These are phyloP conservation scores for Ochetophila trinervis DNA, from an alignment of 306 rosid species.

Conservation along the genomic window DNA sequence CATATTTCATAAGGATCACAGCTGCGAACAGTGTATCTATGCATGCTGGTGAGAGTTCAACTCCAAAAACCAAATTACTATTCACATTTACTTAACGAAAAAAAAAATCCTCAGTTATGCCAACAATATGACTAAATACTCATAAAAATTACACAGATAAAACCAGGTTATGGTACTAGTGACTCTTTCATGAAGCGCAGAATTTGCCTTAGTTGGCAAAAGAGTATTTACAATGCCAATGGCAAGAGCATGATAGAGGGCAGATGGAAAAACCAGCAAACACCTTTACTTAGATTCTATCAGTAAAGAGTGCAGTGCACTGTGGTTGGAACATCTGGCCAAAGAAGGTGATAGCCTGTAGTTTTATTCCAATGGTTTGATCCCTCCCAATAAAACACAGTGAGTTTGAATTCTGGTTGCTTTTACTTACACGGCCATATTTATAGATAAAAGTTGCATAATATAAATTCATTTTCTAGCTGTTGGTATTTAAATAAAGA, in stretches of 20 bases:
- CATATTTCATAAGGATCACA: conserved; percentile 1
- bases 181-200: too few relatives aligned
- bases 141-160: neutral
- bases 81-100: neutral
- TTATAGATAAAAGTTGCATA: too few relatives aligned
- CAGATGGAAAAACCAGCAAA: neutral
- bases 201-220: too few relatives aligned
- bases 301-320: neutral
- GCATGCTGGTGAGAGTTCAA: neutral
- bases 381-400: neutral
- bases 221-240: too few relatives aligned
- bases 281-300: neutral
- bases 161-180: neutral
- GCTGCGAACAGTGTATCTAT: neutral
- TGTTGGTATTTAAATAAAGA: too few relatives aligned
- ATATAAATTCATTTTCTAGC: too few relatives aligned
- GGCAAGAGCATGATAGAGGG: too few relatives aligned
- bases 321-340: neutral
- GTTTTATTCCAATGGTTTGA: neutral
- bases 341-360: neutral
- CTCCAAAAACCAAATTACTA: neutral
- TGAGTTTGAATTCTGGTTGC: neutral
- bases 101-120: neutral
- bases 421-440: too few relatives aligned
- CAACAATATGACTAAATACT: neutral